Conservation (phyloP, 2,329 filamentous ascomycete species). For the Ilyonectria sp. region DNA sequence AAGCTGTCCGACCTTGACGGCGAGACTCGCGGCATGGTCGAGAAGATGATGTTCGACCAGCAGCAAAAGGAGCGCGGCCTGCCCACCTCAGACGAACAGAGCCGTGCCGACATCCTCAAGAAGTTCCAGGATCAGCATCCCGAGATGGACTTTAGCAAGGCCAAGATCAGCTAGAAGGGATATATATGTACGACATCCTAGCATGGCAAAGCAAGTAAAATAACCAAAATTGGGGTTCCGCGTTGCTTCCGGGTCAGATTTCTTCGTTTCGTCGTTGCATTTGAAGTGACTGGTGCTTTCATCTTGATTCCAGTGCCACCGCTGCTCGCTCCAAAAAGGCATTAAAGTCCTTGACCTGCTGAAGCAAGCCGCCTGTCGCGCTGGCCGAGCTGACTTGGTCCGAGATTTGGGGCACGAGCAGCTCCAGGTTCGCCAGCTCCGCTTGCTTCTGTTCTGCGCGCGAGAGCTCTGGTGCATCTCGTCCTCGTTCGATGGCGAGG, state of each 20-base stretch:
- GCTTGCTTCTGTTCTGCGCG: conserved; percentile 63
- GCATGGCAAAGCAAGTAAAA: conserved; percentile 9
- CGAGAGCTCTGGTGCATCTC: conserved; percentile 63
- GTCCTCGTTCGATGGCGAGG: conserved; percentile 67
- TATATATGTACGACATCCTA: conserved; percentile 32
- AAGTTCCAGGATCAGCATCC: conserved; percentile 89
- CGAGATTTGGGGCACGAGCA: conserved; percentile 69
- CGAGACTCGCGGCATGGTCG: conserved; percentile 95
- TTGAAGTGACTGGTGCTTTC: conserved; percentile 32
- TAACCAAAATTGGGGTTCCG: conserved; percentile 15
- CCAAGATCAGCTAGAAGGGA: conserved; percentile 70
- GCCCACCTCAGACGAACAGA: conserved; percentile 93
- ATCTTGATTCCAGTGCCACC: conserved; percentile 66
- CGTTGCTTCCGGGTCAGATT: conserved; percentile 8
- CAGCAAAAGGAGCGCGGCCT: conserved; percentile 93
- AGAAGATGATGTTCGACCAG: conserved; percentile 99
- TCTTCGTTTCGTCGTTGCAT: conserved; percentile 30
- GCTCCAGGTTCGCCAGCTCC: conserved; percentile 70
- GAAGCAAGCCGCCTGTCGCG: conserved; percentile 67
- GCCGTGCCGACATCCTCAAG: conserved; percentile 92
- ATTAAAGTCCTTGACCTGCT: conserved; percentile 74
- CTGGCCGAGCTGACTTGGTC: conserved; percentile 67
- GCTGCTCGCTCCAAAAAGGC: conserved; percentile 74
- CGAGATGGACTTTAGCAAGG: conserved; percentile 81
- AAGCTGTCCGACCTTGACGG: conserved; percentile 94